These are phyloP conservation scores for Colletotrichum sp. DNA, from an alignment of 2,329 filamentous ascomycete genomes.

Conservation along the genomic window DNA sequence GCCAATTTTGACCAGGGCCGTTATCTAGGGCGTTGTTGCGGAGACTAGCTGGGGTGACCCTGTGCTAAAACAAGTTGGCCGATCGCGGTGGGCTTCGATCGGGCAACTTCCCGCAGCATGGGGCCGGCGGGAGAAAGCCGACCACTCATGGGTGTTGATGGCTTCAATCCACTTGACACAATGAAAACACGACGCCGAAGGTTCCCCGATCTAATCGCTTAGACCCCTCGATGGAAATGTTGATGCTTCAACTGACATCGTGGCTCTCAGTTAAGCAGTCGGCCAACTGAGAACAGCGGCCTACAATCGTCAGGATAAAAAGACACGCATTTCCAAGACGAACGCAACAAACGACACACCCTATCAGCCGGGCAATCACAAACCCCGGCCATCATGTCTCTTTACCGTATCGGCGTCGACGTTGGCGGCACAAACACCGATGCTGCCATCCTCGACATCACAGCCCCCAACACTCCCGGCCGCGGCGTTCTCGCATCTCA, in stretches of 20 bases:
- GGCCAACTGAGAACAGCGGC: not conserved
- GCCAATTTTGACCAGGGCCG: not conserved
- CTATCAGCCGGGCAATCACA: not conserved
- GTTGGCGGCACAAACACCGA: slow-evolving; percentile 49
- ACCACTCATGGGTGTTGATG: not conserved
- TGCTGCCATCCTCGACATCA: slow-evolving; percentile 48
- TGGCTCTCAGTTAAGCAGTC: not conserved
- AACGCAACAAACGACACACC: not conserved
- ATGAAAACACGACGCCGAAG: not conserved
- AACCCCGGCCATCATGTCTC: slow-evolving; percentile 29
- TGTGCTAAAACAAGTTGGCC: not conserved
- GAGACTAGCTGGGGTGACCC: not conserved
- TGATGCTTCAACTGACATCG: not conserved
- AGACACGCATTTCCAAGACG: not conserved
- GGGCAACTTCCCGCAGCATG: not conserved
- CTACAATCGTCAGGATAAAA: not conserved
- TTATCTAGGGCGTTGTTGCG: not conserved
- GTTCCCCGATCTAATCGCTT: not conserved
- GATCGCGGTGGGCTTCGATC: not conserved
- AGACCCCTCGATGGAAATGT: not conserved
- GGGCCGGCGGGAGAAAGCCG: not conserved
- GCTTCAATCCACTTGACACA: not conserved
- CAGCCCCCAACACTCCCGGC: slow-evolving; percentile 33
- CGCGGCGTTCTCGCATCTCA: slow-evolving; percentile 50
- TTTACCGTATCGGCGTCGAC: slow-evolving; percentile 50